Base-by-base conservation (phyloP, 345 rosid species). In the Pugionium cornutum region DNA sequence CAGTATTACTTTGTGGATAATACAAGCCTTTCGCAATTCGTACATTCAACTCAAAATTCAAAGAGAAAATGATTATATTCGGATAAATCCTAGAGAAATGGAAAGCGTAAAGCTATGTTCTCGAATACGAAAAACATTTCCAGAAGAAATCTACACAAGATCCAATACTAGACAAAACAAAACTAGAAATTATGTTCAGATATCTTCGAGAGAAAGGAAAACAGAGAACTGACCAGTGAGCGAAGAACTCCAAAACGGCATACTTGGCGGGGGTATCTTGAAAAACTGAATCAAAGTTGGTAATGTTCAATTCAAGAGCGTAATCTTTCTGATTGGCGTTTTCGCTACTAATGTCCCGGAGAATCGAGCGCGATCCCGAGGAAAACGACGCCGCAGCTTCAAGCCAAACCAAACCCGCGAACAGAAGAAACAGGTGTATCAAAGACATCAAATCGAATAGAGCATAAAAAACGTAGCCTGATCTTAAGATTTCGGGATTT, bases 191-290 rank as follows among this genome's bases (percentile, higher is more conserved):
- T 28, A 40, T 52, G 9, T 51, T 54, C n/a, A 60, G 54, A 52
- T 25, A 44, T 29, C 0, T 26, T 43, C 2, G 25, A 32, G 41
- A 34, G 8, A 34, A 10, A 11, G 11, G 57, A 46, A 34, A 36
- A 18, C 4, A 33, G 9, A 8, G 27, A 53, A 60, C 64, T 67
- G 58, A 90, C 99, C 99, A 94, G 78, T 84, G 79, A 68, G 99
- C 96, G 76, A 84, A 94, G 89, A 94, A 94, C 66, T 94, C 99
- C 50, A 94, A 91, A 33, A 94, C 51, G 28, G 91, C 91, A 47
- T 60, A 80, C 28, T 85, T 70, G 57, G 97, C 97, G 30, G 95
- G 81, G 32, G 88, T 82, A 9, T 77, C 84, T 53, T 76, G 59
- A 53, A 90, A 83, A 44, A 83, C 81, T 2, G 77, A 70, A 71